Percentiles rank a stretch among this genome's conserved stretches.
Evolutionary conservation across 2,329 filamentous ascomycete species (phyloP).

Genomic region (Pseudogymnoascus sp.): DNA sequence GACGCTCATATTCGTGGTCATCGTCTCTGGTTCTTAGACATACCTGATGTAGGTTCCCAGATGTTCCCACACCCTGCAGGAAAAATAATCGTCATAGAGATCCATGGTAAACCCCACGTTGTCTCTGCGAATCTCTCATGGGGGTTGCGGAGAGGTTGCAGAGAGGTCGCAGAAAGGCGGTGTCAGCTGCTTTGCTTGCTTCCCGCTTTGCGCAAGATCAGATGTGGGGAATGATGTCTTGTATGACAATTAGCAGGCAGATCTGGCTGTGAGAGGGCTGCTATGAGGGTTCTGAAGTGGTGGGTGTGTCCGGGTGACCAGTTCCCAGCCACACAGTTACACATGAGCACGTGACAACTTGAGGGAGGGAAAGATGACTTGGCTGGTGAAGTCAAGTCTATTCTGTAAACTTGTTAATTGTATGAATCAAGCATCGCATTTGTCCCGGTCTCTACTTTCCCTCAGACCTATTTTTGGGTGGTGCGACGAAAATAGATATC

Average conservation of each 20-base stretch:
- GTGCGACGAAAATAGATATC: not conserved
- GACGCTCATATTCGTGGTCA: not conserved
- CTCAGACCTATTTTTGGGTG: not conserved
- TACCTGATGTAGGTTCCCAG: not conserved
- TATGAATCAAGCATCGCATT: not conserved
- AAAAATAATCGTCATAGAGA: not conserved
- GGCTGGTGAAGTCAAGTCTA: not conserved
- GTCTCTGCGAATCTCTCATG: not conserved
- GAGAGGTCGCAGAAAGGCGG: not conserved
- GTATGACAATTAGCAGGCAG: not conserved
- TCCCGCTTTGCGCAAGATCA: not conserved
- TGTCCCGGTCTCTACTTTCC: not conserved
- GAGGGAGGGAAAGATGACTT: not conserved
- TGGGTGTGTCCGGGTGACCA: not conserved
- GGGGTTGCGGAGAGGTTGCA: not conserved
- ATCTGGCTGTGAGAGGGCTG: not conserved
- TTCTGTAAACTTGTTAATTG: not conserved
- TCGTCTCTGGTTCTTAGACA: not conserved
- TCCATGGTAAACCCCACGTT: not conserved
- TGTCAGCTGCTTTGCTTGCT: not conserved
- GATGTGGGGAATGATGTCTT: not conserved
- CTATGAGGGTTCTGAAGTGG: not conserved
- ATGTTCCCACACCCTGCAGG: not conserved
- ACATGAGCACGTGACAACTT: not conserved
- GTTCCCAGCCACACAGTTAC: not conserved